Conservation (phyloP, 2,329 filamentous ascomycete genomes). For the Stagonosporopsis vannaccii region DNA sequence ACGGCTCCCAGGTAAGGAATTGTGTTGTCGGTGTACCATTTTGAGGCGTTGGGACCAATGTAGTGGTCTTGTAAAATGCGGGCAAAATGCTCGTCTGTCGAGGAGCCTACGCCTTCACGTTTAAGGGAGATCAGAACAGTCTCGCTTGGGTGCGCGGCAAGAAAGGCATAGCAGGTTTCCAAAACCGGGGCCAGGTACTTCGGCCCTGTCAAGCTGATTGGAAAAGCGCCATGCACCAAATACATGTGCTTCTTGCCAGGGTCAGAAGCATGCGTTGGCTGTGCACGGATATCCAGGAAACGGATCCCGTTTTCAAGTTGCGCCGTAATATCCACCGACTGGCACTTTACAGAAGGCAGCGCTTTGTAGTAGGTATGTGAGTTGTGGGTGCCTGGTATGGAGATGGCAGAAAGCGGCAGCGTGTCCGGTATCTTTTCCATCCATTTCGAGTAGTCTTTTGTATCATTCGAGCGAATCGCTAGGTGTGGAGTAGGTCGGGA, state of each 20-base stretch:
- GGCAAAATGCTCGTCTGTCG: constrained; percentile 80
- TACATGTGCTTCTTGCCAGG: constrained; percentile 70
- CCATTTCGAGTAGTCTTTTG: constrained; percentile 73
- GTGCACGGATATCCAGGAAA: constrained; percentile 91
- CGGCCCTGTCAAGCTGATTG: constrained; percentile 80
- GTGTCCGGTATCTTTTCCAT: constrained; percentile 78
- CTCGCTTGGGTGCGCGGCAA: constrained; percentile 79
- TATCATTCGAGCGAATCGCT: constrained; percentile 36
- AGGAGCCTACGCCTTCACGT: constrained; percentile 83
- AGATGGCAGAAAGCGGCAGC: constrained; percentile 78
- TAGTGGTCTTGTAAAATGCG: constrained; percentile 78
- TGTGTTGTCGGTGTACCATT: constrained; percentile 78
- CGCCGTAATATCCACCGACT: constrained; percentile 76
- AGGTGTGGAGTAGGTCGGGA: constrained; percentile 52
- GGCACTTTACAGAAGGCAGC: constrained; percentile 91
- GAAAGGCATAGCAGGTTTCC: constrained; percentile 74
- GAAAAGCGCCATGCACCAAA: constrained; percentile 90
- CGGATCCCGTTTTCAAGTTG: constrained; percentile 91
- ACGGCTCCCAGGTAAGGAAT: constrained; percentile 81
- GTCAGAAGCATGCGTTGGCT: constrained; percentile 66
- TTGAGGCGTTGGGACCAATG: constrained; percentile 59
- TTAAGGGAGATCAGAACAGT: constrained; percentile 88
- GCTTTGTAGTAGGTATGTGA: constrained; percentile 84
- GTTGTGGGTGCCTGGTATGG: constrained; percentile 96
- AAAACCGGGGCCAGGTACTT: constrained; percentile 82